phyloP scores from a whole-genome alignment of 2,329 filamentous ascomycete species.

The Thielaviopsis populi region DNA sequence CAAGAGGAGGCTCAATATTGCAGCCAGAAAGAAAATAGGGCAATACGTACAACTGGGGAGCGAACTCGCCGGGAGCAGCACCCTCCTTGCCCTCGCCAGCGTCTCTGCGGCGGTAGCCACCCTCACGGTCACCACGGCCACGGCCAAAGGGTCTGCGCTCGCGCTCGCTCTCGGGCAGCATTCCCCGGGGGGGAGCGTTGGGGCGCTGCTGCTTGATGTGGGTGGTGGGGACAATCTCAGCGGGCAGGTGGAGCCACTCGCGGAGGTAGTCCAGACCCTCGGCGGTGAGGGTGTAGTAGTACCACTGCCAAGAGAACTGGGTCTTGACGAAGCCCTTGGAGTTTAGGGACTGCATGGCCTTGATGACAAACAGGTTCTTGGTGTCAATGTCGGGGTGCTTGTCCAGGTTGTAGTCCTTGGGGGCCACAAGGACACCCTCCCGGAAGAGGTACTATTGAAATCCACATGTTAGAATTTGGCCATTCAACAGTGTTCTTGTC shows the following conservation, averaged over 20 bases:
- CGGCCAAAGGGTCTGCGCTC: slow-evolving; percentile 76
- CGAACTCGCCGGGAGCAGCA: slow-evolving; percentile 80
- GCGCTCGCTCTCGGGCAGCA: slow-evolving; percentile 78
- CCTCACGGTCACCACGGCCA: slow-evolving; percentile 65
- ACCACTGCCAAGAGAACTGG: slow-evolving; percentile 99
- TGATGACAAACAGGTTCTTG: slow-evolving; percentile 99
- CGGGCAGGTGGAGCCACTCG: slow-evolving; percentile 98
- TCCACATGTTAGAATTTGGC: slow-evolving; percentile 14
- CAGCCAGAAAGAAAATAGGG: not conserved
- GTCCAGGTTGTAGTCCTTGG: slow-evolving; percentile 97
- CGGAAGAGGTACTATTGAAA: slow-evolving; percentile 79
- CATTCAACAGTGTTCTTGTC: not conserved
- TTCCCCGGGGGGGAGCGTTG: slow-evolving; percentile 93
- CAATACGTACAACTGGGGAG: slow-evolving; percentile 64
- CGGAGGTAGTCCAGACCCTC: slow-evolving; percentile 99
- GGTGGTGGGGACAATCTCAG: slow-evolving; percentile 97
- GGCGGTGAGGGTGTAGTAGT: slow-evolving; percentile 99
- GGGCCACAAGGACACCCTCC: slow-evolving; percentile 83
- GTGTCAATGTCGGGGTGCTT: slow-evolving; percentile 98
- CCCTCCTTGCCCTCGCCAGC: slow-evolving; percentile 80
- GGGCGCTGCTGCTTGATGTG: slow-evolving; percentile 99
- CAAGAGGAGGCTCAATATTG: too few species aligned
- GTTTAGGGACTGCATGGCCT: slow-evolving; percentile 95
- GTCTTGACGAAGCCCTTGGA: slow-evolving; percentile 99
- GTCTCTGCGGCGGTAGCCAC: slow-evolving; percentile 84